These are phyloP conservation scores for Akanthomyces muscarius DNA, from an alignment of 2,329 filamentous ascomycete genomes.

Conservation along the genomic window DNA sequence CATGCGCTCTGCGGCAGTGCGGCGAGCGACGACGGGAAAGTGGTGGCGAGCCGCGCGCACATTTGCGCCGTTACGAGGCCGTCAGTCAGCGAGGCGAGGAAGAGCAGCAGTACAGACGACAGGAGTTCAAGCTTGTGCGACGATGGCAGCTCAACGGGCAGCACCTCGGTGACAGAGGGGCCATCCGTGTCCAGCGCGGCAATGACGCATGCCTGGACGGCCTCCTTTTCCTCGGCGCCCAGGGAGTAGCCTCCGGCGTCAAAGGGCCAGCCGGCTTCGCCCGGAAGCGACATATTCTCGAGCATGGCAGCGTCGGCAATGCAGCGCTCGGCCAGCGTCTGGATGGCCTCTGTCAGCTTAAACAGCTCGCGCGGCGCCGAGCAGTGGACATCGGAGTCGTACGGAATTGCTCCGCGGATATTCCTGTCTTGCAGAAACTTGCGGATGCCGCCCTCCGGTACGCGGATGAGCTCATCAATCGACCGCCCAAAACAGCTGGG, in stretches of 20 bases:
- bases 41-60: constrained; percentile 65
- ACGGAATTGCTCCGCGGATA: constrained; percentile 48
- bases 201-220: constrained; percentile 39
- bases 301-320: constrained; percentile 61
- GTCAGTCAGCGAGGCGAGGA: constrained; percentile 71
- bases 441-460: constrained; percentile 77
- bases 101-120: constrained; percentile 66
- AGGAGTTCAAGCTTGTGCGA: constrained; percentile 71
- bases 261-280: constrained; percentile 59
- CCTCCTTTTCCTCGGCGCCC: constrained; percentile 23
- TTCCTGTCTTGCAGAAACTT: constrained; percentile 38
- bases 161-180: constrained; percentile 51
- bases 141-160: constrained; percentile 60
- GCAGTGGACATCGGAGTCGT: constrained; percentile 59
- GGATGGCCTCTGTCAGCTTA: constrained; percentile 77
- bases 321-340: constrained; percentile 51
- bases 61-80: constrained; percentile 69
- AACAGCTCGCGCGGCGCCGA: constrained; percentile 88
- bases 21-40: constrained; percentile 40
- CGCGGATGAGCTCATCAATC: constrained; percentile 80
- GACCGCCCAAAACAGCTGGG: constrained; percentile 80
- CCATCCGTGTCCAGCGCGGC: constrained; percentile 71
- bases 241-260: constrained; percentile 38
- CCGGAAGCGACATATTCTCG: constrained; percentile 48
- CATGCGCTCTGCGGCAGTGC: constrained; percentile 26